These are phyloP conservation scores for Colletotrichum karsti DNA, from an alignment of 2,329 filamentous ascomycete genomes.

Conservation along the genomic window DNA sequence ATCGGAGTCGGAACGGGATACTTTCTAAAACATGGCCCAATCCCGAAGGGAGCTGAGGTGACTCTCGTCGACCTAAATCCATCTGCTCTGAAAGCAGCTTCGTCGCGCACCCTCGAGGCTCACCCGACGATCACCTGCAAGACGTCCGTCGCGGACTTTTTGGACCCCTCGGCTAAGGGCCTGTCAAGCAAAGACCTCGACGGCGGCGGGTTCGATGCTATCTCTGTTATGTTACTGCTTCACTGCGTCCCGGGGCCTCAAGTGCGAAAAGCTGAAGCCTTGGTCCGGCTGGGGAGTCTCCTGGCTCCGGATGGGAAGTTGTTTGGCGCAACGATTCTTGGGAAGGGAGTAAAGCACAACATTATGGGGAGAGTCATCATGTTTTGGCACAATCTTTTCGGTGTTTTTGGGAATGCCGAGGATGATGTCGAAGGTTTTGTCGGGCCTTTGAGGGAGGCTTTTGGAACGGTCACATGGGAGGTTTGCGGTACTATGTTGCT, in stretches of 20 bases:
- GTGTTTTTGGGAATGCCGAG: constrained; percentile 8
- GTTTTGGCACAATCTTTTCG: constrained; percentile 14
- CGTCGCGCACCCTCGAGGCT: neutral
- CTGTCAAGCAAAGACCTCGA: neutral
- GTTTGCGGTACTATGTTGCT: constrained; percentile 3
- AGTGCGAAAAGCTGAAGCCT: constrained; percentile 28
- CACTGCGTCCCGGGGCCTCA: constrained; percentile 36
- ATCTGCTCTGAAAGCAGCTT: neutral
- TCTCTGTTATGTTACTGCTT: constrained; percentile 29
- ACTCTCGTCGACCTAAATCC: constrained; percentile 10
- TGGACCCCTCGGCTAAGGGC: neutral
- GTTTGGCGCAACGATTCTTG: constrained; percentile 36
- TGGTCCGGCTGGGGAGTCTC: constrained; percentile 20
- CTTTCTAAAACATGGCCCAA: neutral
- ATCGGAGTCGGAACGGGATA: constrained; percentile 11
- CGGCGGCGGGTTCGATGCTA: neutral
- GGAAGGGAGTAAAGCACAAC: constrained; percentile 6
- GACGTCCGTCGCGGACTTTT: constrained; percentile 7
- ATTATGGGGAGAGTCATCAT: neutral
- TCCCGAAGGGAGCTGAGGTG: neutral
- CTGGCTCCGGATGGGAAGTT: constrained; percentile 33
- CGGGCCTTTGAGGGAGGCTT: neutral
- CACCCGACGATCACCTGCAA: constrained; percentile 8
- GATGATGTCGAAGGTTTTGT: constrained; percentile 9
- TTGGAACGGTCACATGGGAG: constrained; percentile 2